Evolutionary conservation across 2,329 filamentous ascomycete genomes (phyloP).

Genomic region (Ceratocystis huliohia): DNA sequence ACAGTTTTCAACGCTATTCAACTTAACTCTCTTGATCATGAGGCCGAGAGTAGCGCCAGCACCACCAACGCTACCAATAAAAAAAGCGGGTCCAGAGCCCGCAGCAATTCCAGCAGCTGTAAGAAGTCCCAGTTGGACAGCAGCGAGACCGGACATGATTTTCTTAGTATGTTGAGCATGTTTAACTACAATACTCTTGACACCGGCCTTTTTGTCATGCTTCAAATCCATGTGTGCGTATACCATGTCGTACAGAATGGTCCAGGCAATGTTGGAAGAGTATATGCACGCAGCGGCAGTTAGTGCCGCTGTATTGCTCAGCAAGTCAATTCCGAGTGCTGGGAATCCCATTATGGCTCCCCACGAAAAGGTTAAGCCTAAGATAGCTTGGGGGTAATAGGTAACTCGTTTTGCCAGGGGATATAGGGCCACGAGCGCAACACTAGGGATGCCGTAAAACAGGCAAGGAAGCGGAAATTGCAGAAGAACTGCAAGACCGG

Average conservation of each 20-base stretch:
- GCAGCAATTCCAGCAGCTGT: conserved; percentile 54
- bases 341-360: conserved; percentile 81
- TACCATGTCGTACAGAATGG: conserved; percentile 80
- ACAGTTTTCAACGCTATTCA: conserved; percentile 53
- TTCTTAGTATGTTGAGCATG: conserved; percentile 67
- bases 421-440: conserved; percentile 62
- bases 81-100: conserved; percentile 58
- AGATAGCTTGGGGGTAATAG: conserved; percentile 72
- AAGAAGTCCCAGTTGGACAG: conserved; percentile 55
- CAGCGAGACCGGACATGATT: conserved; percentile 57
- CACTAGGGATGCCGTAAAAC: conserved; percentile 62
- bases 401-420: conserved; percentile 77
- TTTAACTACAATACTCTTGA: conserved; percentile 75
- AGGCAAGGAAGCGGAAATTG: conserved; percentile 65
- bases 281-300: conserved; percentile 59
- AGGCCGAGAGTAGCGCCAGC: conserved; percentile 46
- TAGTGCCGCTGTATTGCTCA: conserved; percentile 49
- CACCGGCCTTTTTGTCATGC: conserved; percentile 73
- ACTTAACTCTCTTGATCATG: conserved; percentile 56
- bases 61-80: conserved; percentile 53
- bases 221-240: conserved; percentile 87
- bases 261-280: conserved; percentile 71
- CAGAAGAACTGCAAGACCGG: conserved; percentile 59
- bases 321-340: conserved; percentile 63
- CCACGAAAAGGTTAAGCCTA: conserved; percentile 81